Evolutionary conservation across 441 rosid genomes (phyloP).

Genomic region (Francoa sonchifolia): DNA sequence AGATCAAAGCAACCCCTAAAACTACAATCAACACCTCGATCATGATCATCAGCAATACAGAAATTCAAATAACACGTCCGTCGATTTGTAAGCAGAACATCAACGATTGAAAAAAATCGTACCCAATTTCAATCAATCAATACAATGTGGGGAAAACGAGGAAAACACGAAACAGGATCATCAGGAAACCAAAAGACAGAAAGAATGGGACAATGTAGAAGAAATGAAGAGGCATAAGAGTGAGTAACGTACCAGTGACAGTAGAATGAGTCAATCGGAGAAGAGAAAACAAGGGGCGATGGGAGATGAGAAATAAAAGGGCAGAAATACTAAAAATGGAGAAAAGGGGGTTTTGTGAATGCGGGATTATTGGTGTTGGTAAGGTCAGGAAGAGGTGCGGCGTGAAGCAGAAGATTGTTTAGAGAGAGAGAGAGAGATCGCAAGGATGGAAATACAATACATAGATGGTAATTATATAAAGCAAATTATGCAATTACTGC

Average conservation of each 20-base stretch:
- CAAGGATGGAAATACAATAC: slow-evolving; percentile 7
- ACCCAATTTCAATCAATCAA: slow-evolving; percentile 8
- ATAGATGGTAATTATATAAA: slow-evolving; percentile 6
- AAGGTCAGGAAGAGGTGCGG: slow-evolving; percentile 42
- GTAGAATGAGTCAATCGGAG: slow-evolving; percentile 11
- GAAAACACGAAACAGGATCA: slow-evolving; percentile 19
- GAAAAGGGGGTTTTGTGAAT: too few species aligned
- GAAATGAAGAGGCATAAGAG: slow-evolving; percentile 7
- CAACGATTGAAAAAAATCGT: slow-evolving; percentile 6
- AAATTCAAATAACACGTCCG: slow-evolving; percentile 12
- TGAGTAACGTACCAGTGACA: slow-evolving; percentile 21
- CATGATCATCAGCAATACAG: slow-evolving; percentile 16
- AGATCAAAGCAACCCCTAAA: slow-evolving; percentile 12
- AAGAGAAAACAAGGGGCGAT: slow-evolving; percentile 1
- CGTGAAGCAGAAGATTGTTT: slow-evolving; percentile 40
- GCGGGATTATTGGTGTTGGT: slow-evolving; percentile 33
- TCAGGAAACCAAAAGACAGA: slow-evolving; percentile 11
- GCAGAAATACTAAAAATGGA: too few species aligned
- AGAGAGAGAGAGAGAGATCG: slow-evolving; percentile 14
- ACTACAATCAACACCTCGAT: slow-evolving; percentile 14
- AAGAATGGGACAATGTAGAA: slow-evolving; percentile 25
- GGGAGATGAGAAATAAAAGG: not conserved
- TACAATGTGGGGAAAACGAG: slow-evolving; percentile 15
- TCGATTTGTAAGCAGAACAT: slow-evolving; percentile 20
- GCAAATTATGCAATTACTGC: too few species aligned